phyloP scores from a whole-genome alignment of 116 monocot species.

The Posidonia oceanica region DNA sequence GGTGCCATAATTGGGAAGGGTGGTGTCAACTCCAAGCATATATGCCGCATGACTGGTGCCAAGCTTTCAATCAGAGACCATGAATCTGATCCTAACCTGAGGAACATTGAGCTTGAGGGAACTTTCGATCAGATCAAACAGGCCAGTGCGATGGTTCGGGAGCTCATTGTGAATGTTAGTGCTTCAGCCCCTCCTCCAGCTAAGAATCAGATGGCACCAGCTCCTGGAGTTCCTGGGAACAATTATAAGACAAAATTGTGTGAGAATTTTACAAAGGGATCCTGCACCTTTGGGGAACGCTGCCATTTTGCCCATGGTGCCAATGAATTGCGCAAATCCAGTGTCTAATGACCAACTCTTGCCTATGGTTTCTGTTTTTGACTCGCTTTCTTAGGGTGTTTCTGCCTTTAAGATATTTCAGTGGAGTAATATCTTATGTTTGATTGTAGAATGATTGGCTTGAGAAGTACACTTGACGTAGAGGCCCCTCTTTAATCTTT shows the following conservation, averaged over 20 bases:
- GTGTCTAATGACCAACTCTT: slow-evolving; percentile 2
- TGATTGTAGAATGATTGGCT: background rate
- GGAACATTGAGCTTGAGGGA: slow-evolving; percentile 88
- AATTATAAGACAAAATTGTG: slow-evolving; percentile 53
- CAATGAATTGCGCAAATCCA: slow-evolving; percentile 39
- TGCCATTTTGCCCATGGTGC: slow-evolving; percentile 79
- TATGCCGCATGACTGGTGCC: slow-evolving; percentile 67
- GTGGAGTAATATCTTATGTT: background rate
- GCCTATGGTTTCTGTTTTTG: background rate
- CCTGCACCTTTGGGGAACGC: slow-evolving; percentile 66
- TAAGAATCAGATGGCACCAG: slow-evolving; percentile 1
- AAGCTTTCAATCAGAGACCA: slow-evolving; percentile 82
- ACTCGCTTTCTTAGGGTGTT: background rate
- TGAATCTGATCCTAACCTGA: slow-evolving; percentile 60
- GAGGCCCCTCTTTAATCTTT: background rate
- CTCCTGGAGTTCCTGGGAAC: slow-evolving; percentile 1
- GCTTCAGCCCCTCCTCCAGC: slow-evolving; percentile 7
- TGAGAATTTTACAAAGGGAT: slow-evolving; percentile 64
- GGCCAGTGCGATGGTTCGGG: slow-evolving; percentile 72
- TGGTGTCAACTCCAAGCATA: slow-evolving; percentile 87
- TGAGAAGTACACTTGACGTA: background rate
- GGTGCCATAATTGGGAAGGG: slow-evolving; percentile 97
- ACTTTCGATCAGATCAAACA: slow-evolving; percentile 87
- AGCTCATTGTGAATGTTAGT: slow-evolving; percentile 65
- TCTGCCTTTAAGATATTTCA: background rate